These are phyloP conservation scores for Microsporum audouinii DNA, from an alignment of 2,329 filamentous ascomycete species.

Conservation along the genomic window DNA sequence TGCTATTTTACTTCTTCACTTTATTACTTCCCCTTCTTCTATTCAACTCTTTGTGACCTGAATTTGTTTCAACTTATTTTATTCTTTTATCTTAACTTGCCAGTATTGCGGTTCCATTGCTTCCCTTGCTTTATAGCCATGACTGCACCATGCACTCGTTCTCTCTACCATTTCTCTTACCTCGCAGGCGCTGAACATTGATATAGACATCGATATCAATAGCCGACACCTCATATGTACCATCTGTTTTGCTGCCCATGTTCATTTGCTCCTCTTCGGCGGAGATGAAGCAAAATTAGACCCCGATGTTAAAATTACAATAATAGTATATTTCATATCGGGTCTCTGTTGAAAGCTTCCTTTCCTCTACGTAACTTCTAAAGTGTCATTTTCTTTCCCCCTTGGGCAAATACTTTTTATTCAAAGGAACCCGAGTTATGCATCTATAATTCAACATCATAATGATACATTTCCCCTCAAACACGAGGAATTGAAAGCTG, in stretches of 20 bases:
- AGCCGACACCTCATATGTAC: background rate
- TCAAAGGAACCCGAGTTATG: background rate
- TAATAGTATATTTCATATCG: background rate
- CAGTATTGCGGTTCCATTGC: background rate
- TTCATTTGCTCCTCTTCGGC: background rate
- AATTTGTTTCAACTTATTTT: background rate
- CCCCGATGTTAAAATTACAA: background rate
- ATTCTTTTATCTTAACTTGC: background rate
- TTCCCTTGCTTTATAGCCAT: background rate
- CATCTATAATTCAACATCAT: background rate
- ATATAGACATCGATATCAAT: background rate
- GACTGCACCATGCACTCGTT: background rate
- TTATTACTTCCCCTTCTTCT: background rate
- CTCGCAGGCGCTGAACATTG: background rate
- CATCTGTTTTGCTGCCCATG: background rate
- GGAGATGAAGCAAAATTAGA: background rate
- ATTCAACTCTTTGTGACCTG: background rate
- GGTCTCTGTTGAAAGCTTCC: background rate
- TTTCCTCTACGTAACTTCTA: background rate
- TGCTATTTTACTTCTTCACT: background rate
- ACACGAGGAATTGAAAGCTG: too few species aligned
- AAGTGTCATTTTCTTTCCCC: too few species aligned
- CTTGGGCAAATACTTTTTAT: too few species aligned
- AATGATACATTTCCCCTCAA: background rate
- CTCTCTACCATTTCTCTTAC: background rate